phyloP scores from a whole-genome alignment of 2,329 filamentous ascomycete species.

The Arthrinium phaeospermum region DNA sequence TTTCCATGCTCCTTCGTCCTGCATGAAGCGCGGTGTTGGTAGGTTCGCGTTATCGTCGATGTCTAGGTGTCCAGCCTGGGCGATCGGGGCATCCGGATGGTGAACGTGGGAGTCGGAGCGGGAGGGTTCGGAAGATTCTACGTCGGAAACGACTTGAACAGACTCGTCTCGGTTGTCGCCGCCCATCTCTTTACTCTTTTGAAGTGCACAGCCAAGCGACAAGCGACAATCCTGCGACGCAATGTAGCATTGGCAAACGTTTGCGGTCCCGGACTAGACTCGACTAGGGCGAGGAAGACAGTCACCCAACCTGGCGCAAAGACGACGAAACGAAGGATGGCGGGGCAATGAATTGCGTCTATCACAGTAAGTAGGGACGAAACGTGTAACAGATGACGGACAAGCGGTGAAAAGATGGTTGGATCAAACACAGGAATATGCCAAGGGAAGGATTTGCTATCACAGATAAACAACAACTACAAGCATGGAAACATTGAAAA shows the following conservation, averaged over 20 bases:
- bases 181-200: conserved; percentile 11
- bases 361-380: conserved; percentile 3
- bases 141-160: conserved; percentile 31
- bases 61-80: conserved; percentile 44
- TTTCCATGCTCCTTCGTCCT: conserved; percentile 58
- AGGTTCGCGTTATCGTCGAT: conserved; percentile 53
- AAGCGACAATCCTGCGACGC: conserved; percentile 6
- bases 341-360: background rate
- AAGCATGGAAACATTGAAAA: background rate
- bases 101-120: conserved; percentile 32
- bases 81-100: conserved; percentile 35
- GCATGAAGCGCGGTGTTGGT: conserved; percentile 65
- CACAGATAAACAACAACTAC: background rate
- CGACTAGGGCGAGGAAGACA: conserved; percentile 4
- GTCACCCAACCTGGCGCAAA: background rate
- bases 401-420: conserved; percentile 6
- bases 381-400: background rate
- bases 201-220: background rate
- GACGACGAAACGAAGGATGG: background rate
- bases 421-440: background rate
- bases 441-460: background rate
- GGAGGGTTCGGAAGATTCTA: conserved; percentile 28
- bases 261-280: background rate
- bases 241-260: conserved; percentile 8
- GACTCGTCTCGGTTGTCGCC: conserved; percentile 27